Conservation (phyloP, 2,329 filamentous ascomycete species). For the Scopulariopsis brevicaulis region DNA sequence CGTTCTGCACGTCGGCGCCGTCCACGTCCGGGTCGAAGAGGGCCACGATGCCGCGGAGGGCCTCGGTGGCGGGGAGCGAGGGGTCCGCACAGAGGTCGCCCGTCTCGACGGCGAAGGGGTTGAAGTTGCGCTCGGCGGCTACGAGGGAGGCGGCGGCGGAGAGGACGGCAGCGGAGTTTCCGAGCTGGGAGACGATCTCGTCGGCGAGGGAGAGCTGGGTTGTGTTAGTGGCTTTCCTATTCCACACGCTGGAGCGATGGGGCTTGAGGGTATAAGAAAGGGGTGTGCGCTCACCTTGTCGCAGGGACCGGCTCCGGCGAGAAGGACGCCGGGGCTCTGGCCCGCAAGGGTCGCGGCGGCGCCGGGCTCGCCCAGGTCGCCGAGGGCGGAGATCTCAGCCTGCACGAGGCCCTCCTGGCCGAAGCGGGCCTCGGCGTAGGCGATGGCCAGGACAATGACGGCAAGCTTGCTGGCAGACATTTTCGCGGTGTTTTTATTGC, state of each 20-base stretch:
- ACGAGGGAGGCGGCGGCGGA: constrained; percentile 52
- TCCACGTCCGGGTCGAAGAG: constrained; percentile 53
- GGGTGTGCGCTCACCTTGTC: constrained; percentile 33
- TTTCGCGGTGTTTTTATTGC: constrained; percentile 3
- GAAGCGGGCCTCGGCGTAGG: constrained; percentile 43
- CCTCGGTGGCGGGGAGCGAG: constrained; percentile 45
- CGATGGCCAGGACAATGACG: constrained; percentile 27
- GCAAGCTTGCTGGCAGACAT: constrained; percentile 30
- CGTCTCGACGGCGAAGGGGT: constrained; percentile 48
- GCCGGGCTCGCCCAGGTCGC: constrained; percentile 43
- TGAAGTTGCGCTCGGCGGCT: constrained; percentile 55
- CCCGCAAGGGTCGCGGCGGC: constrained; percentile 54
- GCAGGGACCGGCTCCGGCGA: constrained; percentile 55
- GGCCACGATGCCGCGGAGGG: constrained; percentile 55
- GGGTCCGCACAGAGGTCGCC: constrained; percentile 55
- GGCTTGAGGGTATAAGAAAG: not conserved
- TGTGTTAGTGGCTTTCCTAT: constrained; percentile 9
- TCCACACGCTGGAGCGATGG: not conserved
- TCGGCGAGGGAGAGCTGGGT: constrained; percentile 49
- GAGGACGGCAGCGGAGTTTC: constrained; percentile 46
- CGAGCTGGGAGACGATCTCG: constrained; percentile 49
- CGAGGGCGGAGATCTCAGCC: constrained; percentile 37
- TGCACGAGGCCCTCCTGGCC: constrained; percentile 52
- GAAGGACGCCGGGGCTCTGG: constrained; percentile 46
- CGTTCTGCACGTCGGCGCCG: constrained; percentile 46